Conservation (phyloP, 495 filamentous ascomycete genomes). For the Cudoniella acicularis region DNA sequence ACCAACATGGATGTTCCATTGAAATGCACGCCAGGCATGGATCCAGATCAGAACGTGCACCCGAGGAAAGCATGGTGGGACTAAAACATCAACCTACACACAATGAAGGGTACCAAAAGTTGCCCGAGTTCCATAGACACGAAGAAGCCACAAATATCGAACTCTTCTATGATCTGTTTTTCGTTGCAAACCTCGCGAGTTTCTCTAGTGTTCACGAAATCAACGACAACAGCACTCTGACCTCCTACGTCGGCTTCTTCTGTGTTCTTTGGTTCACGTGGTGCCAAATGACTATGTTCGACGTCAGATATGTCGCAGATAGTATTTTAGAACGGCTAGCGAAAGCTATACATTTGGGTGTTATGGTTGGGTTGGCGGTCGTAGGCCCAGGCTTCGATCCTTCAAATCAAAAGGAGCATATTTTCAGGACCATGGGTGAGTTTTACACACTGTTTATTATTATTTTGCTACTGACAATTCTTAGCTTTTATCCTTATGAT, state of each 20-base stretch:
- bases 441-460: not conserved
- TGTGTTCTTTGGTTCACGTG: conserved; percentile 71
- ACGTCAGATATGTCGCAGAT: conserved; percentile 64
- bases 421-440: conserved; percentile 48
- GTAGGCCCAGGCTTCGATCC: conserved; percentile 39
- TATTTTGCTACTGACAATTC: conserved; percentile 32
- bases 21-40: too few relatives aligned
- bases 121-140: conserved; percentile 21
- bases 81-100: not conserved
- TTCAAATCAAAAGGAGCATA: conserved; percentile 36
- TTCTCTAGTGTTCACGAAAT: conserved; percentile 57
- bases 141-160: conserved; percentile 27
- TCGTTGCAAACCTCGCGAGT: conserved; percentile 64
- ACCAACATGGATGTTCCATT: too few relatives aligned
- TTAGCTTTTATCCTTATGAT: conserved; percentile 53
- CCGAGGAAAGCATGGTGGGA: not conserved
- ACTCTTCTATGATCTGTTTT: conserved; percentile 69
- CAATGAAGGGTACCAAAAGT: not conserved
- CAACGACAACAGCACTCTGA: conserved; percentile 30
- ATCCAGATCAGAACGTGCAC: not conserved
- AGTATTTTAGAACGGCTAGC: conserved; percentile 59
- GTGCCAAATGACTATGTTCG: conserved; percentile 63
- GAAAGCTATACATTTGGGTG: conserved; percentile 57
- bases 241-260: conserved; percentile 59
- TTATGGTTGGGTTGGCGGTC: conserved; percentile 62